Percentiles rank a stretch among this genome's conserved stretches.
Conservation (phyloP, 2,329 filamentous ascomycete genomes). For the Anthostomella pinea region DNA sequence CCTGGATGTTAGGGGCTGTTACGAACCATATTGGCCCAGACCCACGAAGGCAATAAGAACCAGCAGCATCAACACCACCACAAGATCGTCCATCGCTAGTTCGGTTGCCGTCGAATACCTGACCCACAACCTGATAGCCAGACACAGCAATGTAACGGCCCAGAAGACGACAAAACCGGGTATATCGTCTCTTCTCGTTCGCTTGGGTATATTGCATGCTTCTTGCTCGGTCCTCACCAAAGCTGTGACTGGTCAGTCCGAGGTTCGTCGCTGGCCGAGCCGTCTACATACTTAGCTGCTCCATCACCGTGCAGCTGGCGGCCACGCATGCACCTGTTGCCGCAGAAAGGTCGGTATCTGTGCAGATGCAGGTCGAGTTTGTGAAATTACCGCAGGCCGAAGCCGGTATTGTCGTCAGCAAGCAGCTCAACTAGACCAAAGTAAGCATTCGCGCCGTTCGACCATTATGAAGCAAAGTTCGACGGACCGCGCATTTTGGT, state of each 20-base stretch:
- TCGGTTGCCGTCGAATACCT: constrained; percentile 1
- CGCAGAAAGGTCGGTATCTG: constrained; percentile 10
- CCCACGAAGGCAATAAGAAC: constrained; percentile 6
- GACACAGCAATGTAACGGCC: constrained; percentile 1
- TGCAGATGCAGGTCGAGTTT: constrained; percentile 20
- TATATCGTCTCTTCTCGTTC: constrained; percentile 6
- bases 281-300: constrained; percentile 6
- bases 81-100: constrained; percentile 5
- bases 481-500: constrained; percentile 2
- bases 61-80: constrained; percentile 4
- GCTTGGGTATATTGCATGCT: constrained; percentile 7
- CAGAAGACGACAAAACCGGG: constrained; percentile 5
- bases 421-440: constrained; percentile 5
- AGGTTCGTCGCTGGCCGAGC: background rate
- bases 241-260: constrained; percentile 1
- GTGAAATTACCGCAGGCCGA: constrained; percentile 11
- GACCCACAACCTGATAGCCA: constrained; percentile 3
- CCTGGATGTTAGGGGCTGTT: background rate
- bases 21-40: constrained; percentile 7
- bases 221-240: constrained; percentile 6
- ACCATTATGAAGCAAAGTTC: background rate
- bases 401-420: constrained; percentile 5
- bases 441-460: constrained; percentile 1
- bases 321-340: constrained; percentile 32
- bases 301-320: constrained; percentile 7